Base-by-base conservation (phyloP, 2,329 filamentous ascomycete species). In the Myriosclerotinia scirpicola region DNA sequence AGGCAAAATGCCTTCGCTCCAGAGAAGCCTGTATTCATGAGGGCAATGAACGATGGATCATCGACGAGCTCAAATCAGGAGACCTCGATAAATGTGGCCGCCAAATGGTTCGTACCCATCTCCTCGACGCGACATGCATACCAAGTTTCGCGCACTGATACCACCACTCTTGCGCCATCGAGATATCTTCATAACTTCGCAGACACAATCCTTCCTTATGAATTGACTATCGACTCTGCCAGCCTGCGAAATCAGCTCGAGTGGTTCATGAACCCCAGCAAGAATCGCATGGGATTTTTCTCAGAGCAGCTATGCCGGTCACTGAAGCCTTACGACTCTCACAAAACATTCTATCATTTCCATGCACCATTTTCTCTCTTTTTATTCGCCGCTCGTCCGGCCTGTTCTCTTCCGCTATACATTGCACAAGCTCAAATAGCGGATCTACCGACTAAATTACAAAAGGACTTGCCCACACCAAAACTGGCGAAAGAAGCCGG, bases 361-460 rank as follows among this genome's bases (percentile, higher is more conserved):
- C 74, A 81, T 61, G 80, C 80, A 1, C 81, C 80, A 5, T 62
- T 77, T 15, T 67, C 63, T 9, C 68, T 75, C 53, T 73, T 77
- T 60, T 63, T 76, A 3, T 40, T 70, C 14, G 70, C 70, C 22
- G 66, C 58, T 48, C 52, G 50, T 8, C 42, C 60, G 15, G 9
- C 34, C 5, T 12, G 26, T 5, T 20, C 48, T 26, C 66, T 61
- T 52, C 55, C 34, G 1, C 81, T 97, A 3, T 98, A 98, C 76
- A 88, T 98, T 64, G 93, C 94, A 0, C 95, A 98, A 78, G 90
- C 88, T 17, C 82, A 89, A 42, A 82, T 97, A 2, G 75, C 81
- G 5, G 84, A 90, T 65, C 83, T 98, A 0, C 93, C 94, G 0
- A 62, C 72, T 0, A 70, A 78, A 1, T 78, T 97, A 0, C 84